A percentile compares a stretch with the other conserved stretches of the same genome.
These are phyloP conservation scores for Saturnispora besseyi DNA, from an alignment of 805 yeast genomes.

Conservation along the genomic window DNA sequence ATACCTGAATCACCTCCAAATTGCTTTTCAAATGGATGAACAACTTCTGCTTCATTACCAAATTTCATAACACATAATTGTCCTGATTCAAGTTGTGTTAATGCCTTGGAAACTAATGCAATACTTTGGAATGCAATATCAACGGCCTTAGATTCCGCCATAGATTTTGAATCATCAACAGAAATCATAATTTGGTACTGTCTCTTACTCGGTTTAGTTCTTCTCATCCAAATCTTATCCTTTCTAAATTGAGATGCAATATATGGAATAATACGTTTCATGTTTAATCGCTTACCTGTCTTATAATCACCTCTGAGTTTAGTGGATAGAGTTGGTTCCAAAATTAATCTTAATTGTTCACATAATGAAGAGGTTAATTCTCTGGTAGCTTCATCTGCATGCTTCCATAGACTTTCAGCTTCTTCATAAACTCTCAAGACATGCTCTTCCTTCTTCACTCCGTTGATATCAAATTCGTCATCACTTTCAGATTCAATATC, in stretches of 20 bases:
- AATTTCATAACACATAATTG: constrained; percentile 83
- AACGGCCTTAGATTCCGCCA: constrained; percentile 88
- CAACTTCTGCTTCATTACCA: constrained; percentile 75
- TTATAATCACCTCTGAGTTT: constrained; percentile 92
- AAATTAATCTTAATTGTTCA: constrained; percentile 85
- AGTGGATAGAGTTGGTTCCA: constrained; percentile 95
- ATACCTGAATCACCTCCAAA: constrained; percentile 82
- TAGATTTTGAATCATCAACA: constrained; percentile 93
- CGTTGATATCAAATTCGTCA: constrained; percentile 15
- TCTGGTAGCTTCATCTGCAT: constrained; percentile 75
- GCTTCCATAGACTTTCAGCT: constrained; percentile 73
- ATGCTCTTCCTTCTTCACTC: constrained; percentile 18
- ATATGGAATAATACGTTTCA: constrained; percentile 96
- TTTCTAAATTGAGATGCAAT: constrained; percentile 96
- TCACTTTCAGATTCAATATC: constrained; percentile 23
- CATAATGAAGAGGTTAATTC: constrained; percentile 81
- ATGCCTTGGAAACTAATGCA: constrained; percentile 86
- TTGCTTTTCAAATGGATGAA: constrained; percentile 83
- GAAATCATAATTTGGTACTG: constrained; percentile 97
- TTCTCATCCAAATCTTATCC: constrained; percentile 95
- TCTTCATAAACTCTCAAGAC: constrained; percentile 34
- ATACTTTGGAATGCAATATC: constrained; percentile 91
- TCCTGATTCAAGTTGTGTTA: constrained; percentile 91
- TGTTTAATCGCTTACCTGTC: constrained; percentile 92
- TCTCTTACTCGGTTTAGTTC: constrained; percentile 95